Base-by-base conservation (phyloP, 108 stramenopile genomes). In the Cyclotella cryptica region DNA sequence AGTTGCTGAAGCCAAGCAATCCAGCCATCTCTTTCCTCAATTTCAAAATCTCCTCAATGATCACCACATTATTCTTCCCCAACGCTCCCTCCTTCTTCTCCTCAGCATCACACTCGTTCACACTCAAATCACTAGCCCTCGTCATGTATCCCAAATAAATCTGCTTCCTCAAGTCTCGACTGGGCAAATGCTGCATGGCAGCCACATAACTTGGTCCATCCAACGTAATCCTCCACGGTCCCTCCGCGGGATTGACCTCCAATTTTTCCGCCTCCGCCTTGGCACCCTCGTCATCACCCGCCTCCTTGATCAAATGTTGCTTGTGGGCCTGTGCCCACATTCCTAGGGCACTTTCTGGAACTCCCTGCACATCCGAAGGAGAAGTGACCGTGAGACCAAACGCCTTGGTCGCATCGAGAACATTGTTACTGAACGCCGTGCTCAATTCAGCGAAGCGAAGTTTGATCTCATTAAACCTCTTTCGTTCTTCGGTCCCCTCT, bases 141-240 rank as follows among this genome's bases (percentile, higher is more conserved):
- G 86, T 89, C 54, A 97, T 57, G 81, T 89, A 97, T 4, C 94
- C 98, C 46, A 85, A 80, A 88, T 99, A 99, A 5, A 99, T 71
- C 80, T 93, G 65, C 84, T 98, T 96, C 61, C 98, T 92, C 28
- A 97, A 47, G 6, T 78, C 87, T 14, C 97, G 87, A 74, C 93
- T 93, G 28, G 88, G 78, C 24, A 97, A 44, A 75, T 98, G 96
- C 73, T 90, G 87, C 97, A 99, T 96, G 59, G 88, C 94, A 15
- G 98, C 94, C 43, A 99, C 66, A 81, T 98, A 99, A 52, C 87
- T 88, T 0, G 98, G 98, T 43, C 91, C 90, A 80, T 98, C 98
- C 46, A 98, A 77, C 8, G 98, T 97, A 41, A 98, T 85, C 14
- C 94, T 66, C 97, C 97, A 99, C 3, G 98, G 98, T 10, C 98